Base-by-base conservation (phyloP, 2,329 filamentous ascomycete species). In the Alternaria ventricosa region DNA sequence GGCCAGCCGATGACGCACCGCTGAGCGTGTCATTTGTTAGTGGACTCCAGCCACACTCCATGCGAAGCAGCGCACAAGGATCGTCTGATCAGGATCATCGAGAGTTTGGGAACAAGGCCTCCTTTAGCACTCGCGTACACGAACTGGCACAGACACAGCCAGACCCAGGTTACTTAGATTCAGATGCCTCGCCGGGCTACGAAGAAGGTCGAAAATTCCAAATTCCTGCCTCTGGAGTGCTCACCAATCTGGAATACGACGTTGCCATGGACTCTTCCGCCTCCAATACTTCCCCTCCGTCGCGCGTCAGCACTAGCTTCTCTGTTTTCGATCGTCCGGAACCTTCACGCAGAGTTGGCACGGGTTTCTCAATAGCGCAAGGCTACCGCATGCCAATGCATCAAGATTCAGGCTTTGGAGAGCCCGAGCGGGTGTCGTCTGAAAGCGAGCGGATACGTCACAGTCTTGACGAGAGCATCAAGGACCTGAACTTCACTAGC, bases 401-500 rank as follows among this genome's bases (percentile, higher is more conserved):
- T 57, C 74, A 80, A 57, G 78, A 80, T 51, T 79, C 78, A 11
- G 78, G 78, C 1, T 78, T 80, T 55, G 71, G 64, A 15, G 70
- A 74, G 18, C 47, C 64, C 12, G 62, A 69, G 27, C 65, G 67
- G 5, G 46, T 65, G 5, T 69, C 68, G 6, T 71, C 65, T 27
- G 74, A 78, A 15, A 71, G 57, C 45, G 75, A 76, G 51, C 58
- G 66, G 3, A 73, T 77, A 46, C 65, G 74, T 9, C 66, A 70
- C 28, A 74, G 71, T 27, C 57, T 78, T 7, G 73, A 75, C 28
- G 64, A 70, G 15, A 72, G 65, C 23, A 69, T 73, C 57, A 59
- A 58, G n/a, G 67, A 73, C 25, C 23, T 69, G 28, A 64, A 50
- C 12, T 50, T 45, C 11, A 58, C 61, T n/a, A 46, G 63, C 2